Conservation (phyloP, 805 yeast genomes). For the Saturnispora ahearnii region DNA sequence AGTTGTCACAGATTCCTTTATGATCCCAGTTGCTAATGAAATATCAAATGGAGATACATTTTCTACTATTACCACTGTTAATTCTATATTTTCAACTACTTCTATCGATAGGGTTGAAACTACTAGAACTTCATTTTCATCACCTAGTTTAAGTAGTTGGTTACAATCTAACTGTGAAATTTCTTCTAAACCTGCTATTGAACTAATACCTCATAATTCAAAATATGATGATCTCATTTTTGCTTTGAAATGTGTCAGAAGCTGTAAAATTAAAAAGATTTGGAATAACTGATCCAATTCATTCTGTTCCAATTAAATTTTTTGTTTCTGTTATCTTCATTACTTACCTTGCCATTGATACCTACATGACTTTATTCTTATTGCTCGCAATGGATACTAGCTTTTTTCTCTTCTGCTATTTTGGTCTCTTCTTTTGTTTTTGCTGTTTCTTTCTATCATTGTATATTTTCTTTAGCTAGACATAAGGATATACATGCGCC, state of each 20-base stretch:
- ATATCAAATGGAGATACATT: neutral
- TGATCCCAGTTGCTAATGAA: conserved; percentile 1
- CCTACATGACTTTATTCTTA: no score
- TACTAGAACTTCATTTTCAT: neutral
- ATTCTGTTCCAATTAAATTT: neutral
- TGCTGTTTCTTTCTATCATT: neutral
- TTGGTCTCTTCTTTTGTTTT: neutral
- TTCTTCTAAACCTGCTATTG: neutral
- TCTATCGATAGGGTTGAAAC: neutral
- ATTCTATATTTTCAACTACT: neutral
- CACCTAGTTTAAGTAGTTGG: neutral
- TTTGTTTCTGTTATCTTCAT: neutral
- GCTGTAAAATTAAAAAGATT: conserved; percentile 14
- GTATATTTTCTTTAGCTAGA: neutral
- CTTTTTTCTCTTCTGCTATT: neutral
- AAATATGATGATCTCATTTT: conserved; percentile 22
- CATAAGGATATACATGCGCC: no score
- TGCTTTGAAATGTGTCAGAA: conserved; percentile 23
- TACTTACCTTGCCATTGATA: no score
- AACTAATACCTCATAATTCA: neutral
- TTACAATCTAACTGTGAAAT: neutral
- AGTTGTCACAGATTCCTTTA: conserved; percentile 4
- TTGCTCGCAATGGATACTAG: neutral
- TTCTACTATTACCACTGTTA: neutral
- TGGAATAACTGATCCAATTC: neutral